Evolutionary conservation across 2,329 filamentous ascomycete genomes (phyloP), one percentile per base, ranked within the genome.

Genomic region (Colletotrichum liriopes): DNA sequence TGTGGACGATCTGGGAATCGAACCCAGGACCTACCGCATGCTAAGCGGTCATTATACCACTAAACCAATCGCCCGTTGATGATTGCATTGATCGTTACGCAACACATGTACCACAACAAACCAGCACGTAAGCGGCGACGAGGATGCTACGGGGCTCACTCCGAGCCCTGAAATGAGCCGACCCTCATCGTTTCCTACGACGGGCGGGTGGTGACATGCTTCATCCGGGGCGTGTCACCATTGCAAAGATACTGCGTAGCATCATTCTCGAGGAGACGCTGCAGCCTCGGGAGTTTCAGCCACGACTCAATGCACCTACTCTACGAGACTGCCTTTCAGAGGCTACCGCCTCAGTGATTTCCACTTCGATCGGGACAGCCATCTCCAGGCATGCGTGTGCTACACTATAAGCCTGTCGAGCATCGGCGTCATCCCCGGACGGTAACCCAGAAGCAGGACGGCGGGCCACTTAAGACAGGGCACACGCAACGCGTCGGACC

Each of bases 31-130:
- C 69, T 68, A 66, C 65, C 69, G 65, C 69, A 71, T 71, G 69
- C 69, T 71, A 71, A 71, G 69, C 69, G 69, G 65, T 66, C 65
- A 71, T 71, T 68, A 71, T 71, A 71, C 69, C 69, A 71, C 69
- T 71, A 71, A 71, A 71, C 69, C 69, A 71, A 68, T 68, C 69
- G 69, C 69, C 69, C 69, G 0, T 26, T 58, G n/a, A n/a, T n/a
- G n/a, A n/a, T n/a, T n/a, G n/a, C n/a, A n/a, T n/a, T n/a, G n/a
- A n/a, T n/a, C 23, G 23, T 26, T 26, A 26, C 23, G 2, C 2
- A 26, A 2, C 1, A 26, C 23, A 26, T 43, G 39, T 29, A 35
- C n/a, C 16, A 5, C 5, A 20, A 6, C 4, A 2, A 5, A 6
- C 9, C 14, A 6, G 2, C 9, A 6, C 9, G 8, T 11, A 23